phyloP scores from a whole-genome alignment of 2,329 filamentous ascomycete species.

The Fusarium sp. region DNA sequence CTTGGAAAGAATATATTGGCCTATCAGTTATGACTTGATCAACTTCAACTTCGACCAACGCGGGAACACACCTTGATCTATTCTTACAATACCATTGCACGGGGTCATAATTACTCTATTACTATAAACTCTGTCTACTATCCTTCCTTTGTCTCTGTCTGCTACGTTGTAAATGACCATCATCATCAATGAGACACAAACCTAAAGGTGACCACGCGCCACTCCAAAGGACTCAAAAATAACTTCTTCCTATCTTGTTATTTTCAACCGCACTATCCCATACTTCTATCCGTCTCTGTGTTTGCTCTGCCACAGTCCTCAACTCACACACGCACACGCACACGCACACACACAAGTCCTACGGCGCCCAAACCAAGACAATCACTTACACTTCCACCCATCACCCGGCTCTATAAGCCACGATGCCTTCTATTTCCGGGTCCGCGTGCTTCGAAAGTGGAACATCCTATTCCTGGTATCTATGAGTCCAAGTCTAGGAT shows the following conservation, averaged over 20 bases:
- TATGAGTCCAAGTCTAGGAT: conserved; percentile 8
- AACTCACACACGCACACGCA: neutral
- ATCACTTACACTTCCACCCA: conserved; percentile 37
- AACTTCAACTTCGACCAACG: conserved; percentile 11
- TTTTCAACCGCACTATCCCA: conserved; percentile 16
- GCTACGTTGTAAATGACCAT: conserved; percentile 29
- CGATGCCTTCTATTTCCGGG: conserved; percentile 18
- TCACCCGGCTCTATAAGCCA: conserved; percentile 39
- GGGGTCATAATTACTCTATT: neutral
- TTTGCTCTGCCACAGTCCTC: conserved; percentile 29
- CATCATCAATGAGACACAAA: conserved; percentile 37
- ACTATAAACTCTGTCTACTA: neutral
- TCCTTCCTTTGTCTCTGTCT: conserved; percentile 13
- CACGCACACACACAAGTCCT: conserved; percentile 24
- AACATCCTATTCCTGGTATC: neutral
- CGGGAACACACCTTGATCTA: neutral
- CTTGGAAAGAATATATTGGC: neutral
- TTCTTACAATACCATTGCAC: neutral
- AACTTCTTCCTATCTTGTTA: neutral
- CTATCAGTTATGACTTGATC: neutral
- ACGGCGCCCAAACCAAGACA: conserved; percentile 12
- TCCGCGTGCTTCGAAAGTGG: conserved; percentile 32
- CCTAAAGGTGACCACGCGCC: conserved; percentile 35
- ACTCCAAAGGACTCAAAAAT: conserved; percentile 4
- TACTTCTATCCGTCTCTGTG: neutral